A percentile compares a stretch with the other conserved stretches of the same genome.
Evolutionary conservation across 305 asterid species (phyloP).

Genomic region (Rubia tinctorum): DNA sequence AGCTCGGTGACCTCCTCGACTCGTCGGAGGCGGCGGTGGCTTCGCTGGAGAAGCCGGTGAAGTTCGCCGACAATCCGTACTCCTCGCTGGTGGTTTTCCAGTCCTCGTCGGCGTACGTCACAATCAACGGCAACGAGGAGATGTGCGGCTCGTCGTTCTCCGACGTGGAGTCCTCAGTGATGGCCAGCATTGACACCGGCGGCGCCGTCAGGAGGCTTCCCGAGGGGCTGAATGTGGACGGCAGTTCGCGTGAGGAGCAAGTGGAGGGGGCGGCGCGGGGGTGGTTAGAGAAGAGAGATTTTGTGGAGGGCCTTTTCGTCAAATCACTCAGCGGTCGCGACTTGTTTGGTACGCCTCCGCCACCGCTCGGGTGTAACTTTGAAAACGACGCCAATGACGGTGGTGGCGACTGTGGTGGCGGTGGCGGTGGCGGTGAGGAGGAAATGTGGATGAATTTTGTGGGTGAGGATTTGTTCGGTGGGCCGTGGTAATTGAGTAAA

Average conservation of each 20-base stretch:
- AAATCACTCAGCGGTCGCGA: constrained; percentile 23
- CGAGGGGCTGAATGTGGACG: constrained; percentile 13
- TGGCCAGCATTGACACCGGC: constrained; percentile 67
- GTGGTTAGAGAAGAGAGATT: constrained; percentile 20
- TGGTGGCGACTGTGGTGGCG: too few species aligned
- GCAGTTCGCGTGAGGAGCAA: constrained; percentile 7
- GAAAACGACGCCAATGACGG: neutral
- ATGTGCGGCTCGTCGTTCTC: constrained; percentile 76
- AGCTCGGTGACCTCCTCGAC: constrained; percentile 55
- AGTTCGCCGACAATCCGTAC: constrained; percentile 64
- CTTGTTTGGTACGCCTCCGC: constrained; percentile 15
- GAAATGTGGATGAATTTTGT: constrained; percentile 38
- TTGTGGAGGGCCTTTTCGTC: constrained; percentile 22
- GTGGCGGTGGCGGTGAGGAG: constrained; percentile 21
- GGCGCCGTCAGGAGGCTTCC: constrained; percentile 18
- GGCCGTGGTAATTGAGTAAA: constrained; percentile 10
- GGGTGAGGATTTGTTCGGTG: constrained; percentile 28
- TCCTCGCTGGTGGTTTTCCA: constrained; percentile 39
- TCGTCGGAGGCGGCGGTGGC: constrained; percentile 26
- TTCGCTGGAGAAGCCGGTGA: constrained; percentile 31
- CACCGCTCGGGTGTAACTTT: neutral
- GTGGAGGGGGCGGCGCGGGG: constrained; percentile 28
- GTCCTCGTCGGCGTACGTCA: constrained; percentile 56
- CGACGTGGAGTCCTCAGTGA: constrained; percentile 53
- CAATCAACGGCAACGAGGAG: constrained; percentile 75